These are phyloP conservation scores for Fusarium succisae DNA, from an alignment of 2,329 filamentous ascomycete genomes.

Conservation along the genomic window DNA sequence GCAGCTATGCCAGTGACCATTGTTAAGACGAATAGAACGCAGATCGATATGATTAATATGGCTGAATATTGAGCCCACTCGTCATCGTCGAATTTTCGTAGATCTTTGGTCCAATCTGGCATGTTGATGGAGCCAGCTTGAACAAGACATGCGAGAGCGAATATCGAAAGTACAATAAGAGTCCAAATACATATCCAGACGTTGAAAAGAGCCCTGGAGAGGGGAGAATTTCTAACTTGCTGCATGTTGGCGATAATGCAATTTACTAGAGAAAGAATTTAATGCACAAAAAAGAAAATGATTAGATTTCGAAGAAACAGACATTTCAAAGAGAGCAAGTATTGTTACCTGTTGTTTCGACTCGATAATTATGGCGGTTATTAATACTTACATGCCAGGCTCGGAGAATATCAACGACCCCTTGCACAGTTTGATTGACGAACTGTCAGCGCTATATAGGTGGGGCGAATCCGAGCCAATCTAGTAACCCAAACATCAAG, in stretches of 20 bases:
- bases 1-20: slow-evolving; percentile 2
- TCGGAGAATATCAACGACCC: slow-evolving; percentile 5
- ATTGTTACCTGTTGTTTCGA: background rate
- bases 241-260: background rate
- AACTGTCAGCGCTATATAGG: slow-evolving; percentile 12
- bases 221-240: background rate
- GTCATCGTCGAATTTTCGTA: slow-evolving; percentile 12
- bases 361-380: background rate
- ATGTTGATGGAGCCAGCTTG: background rate
- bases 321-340: background rate
- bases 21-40: background rate
- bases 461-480: slow-evolving; percentile 13
- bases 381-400: background rate
- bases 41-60: slow-evolving; percentile 3
- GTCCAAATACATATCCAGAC: slow-evolving; percentile 7
- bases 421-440: background rate
- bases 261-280: background rate
- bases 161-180: slow-evolving; percentile 7
- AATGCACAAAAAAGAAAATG: background rate
- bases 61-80: slow-evolving; percentile 8
- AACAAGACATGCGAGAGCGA: slow-evolving; percentile 2
- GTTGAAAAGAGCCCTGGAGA: background rate
- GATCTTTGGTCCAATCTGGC: slow-evolving; percentile 26
- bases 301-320: background rate
- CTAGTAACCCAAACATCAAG: background rate